Percentiles rank a stretch among this genome's conserved stretches.
phyloP scores from a whole-genome alignment of 2,329 filamentous ascomycete species.

The Zarea fungicola region DNA sequence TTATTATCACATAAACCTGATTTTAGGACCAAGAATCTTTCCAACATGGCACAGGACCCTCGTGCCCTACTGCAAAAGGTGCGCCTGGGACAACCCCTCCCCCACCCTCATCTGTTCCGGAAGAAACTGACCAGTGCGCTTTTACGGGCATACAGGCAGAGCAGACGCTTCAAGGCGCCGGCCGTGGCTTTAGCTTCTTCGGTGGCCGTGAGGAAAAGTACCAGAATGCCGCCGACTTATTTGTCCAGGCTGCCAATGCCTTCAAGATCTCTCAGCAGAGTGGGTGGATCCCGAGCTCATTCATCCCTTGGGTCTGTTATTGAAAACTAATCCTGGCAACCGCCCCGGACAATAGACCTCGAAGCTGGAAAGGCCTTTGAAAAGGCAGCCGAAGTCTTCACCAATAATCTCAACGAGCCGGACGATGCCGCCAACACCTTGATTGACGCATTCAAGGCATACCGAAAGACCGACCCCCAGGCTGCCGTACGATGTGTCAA shows the following conservation, averaged over 20 bases:
- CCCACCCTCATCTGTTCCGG: slow-evolving; percentile 15
- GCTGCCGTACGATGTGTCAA: slow-evolving; percentile 78
- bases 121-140: slow-evolving; percentile 1
- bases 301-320: too few relatives aligned
- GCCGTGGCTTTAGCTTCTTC: slow-evolving; percentile 83
- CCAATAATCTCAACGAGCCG: slow-evolving; percentile 76
- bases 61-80: slow-evolving; percentile 76
- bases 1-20: not conserved
- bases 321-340: too few relatives aligned
- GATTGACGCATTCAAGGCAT: slow-evolving; percentile 91
- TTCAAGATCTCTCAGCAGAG: slow-evolving; percentile 84
- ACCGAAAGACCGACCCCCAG: slow-evolving; percentile 77
- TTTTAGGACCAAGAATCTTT: not conserved
- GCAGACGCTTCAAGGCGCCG: slow-evolving; percentile 69
- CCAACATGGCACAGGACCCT: slow-evolving; percentile 68
- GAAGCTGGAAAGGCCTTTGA: slow-evolving; percentile 87
- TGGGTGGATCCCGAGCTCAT: slow-evolving; percentile 43
- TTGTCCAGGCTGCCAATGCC: slow-evolving; percentile 82
- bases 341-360: slow-evolving; percentile 51
- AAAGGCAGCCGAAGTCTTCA: slow-evolving; percentile 76
- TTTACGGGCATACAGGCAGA: slow-evolving; percentile 61
- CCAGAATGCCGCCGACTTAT: slow-evolving; percentile 82
- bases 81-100: slow-evolving; percentile 22
- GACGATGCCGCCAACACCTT: slow-evolving; percentile 88
- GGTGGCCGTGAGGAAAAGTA: slow-evolving; percentile 83